Evolutionary conservation across 176 grass and related monocot species (phyloP).

Genomic region (Ensete ventricosum): DNA sequence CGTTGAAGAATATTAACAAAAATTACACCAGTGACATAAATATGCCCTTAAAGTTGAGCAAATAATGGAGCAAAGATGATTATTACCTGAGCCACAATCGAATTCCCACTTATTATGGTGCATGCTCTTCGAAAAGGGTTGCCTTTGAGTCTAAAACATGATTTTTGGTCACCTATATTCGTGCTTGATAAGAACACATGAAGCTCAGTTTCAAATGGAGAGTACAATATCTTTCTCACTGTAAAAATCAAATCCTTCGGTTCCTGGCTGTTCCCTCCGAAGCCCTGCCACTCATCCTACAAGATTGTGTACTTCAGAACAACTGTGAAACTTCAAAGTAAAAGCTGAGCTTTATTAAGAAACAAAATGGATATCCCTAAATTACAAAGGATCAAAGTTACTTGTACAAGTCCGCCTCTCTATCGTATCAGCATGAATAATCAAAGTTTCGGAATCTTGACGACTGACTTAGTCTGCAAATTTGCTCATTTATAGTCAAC

Average conservation of each 20-base stretch:
- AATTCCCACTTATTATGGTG: constrained; percentile 58
- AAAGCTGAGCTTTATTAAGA: too few species aligned
- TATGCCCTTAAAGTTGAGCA: too few species aligned
- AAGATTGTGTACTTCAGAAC: not conserved
- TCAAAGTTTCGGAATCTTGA: not conserved
- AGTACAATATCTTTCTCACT: constrained; percentile 30
- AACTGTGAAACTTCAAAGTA: not conserved
- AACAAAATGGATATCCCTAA: too few species aligned
- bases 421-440: not conserved
- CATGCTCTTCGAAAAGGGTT: constrained; percentile 65
- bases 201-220: constrained; percentile 44
- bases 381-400: too few species aligned
- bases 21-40: too few species aligned
- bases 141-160: constrained; percentile 52
- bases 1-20: not conserved
- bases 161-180: constrained; percentile 39
- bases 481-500: not conserved
- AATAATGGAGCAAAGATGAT: not conserved
- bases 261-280: constrained; percentile 47
- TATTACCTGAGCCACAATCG: constrained; percentile 75
- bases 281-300: constrained; percentile 68
- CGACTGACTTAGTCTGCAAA: not conserved
- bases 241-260: constrained; percentile 45
- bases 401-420: too few species aligned
- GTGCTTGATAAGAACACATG: constrained; percentile 45